A percentile compares a stretch with the other conserved stretches of the same genome.
Evolutionary conservation across 2,329 filamentous ascomycete genomes (phyloP).

Genomic region (Claviceps sp.): DNA sequence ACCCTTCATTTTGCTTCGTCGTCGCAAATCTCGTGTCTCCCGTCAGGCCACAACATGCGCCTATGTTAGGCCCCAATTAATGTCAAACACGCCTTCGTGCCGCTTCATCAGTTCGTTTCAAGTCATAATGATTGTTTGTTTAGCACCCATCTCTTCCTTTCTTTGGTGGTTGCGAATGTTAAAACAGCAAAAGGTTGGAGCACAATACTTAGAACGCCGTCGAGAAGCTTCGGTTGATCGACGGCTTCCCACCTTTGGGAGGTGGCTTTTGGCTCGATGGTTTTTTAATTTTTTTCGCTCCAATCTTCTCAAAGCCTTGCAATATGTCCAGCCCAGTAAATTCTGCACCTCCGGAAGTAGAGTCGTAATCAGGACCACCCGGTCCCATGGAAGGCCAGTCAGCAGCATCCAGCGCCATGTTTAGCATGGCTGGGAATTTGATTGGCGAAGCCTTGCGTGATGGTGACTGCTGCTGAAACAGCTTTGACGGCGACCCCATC

Average conservation of each 20-base stretch:
- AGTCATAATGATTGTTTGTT: slow-evolving; percentile 8
- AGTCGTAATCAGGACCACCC: slow-evolving; percentile 26
- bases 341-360: slow-evolving; percentile 28
- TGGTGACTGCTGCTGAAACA: slow-evolving; percentile 24
- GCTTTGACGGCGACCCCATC: slow-evolving; percentile 42
- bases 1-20: slow-evolving; percentile 10
- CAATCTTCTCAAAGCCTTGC: slow-evolving; percentile 65
- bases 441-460: slow-evolving; percentile 32
- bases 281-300: slow-evolving; percentile 31
- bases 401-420: slow-evolving; percentile 24
- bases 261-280: slow-evolving; percentile 16
- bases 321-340: slow-evolving; percentile 54
- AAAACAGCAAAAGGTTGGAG: background rate
- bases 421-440: slow-evolving; percentile 27
- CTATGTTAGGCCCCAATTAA: background rate
- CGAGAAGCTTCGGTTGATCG: slow-evolving; percentile 18
- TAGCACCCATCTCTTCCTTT: background rate
- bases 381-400: slow-evolving; percentile 24
- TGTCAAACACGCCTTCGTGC: background rate
- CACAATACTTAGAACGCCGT: slow-evolving; percentile 15
- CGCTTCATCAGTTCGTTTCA: slow-evolving; percentile 8
- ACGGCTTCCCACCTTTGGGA: slow-evolving; percentile 15
- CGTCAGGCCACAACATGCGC: background rate
- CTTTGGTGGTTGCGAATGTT: background rate
- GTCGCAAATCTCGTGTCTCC: background rate